Percentiles rank a stretch among this genome's conserved stretches.
Conservation (phyloP, 805 yeast genomes). For the Kazachstania africana region DNA sequence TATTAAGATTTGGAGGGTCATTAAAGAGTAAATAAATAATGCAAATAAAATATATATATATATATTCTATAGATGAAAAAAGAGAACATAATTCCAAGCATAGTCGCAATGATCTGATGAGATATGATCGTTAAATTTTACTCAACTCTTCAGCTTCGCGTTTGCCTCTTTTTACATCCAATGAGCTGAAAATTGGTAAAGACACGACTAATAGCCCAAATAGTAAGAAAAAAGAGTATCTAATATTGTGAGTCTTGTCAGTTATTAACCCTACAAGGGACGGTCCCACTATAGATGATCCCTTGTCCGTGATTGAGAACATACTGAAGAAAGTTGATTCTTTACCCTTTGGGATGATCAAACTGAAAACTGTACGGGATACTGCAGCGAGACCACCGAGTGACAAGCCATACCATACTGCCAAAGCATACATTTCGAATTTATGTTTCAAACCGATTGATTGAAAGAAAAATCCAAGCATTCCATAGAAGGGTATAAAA, state of each 20-base stretch:
- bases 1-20: slow-evolving; percentile 56
- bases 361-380: slow-evolving; percentile 54
- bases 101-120: no score
- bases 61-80: no score
- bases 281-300: slow-evolving; percentile 68
- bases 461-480: slow-evolving; percentile 48
- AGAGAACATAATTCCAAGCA: no score
- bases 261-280: slow-evolving; percentile 59
- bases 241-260: slow-evolving; percentile 60
- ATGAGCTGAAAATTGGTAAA: slow-evolving; percentile 40
- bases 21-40: slow-evolving; percentile 11
- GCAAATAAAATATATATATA: neutral
- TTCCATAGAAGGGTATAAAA: slow-evolving; percentile 60
- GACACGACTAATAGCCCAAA: slow-evolving; percentile 41
- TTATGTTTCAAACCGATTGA: slow-evolving; percentile 47
- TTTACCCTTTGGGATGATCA: slow-evolving; percentile 62
- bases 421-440: slow-evolving; percentile 58
- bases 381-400: slow-evolving; percentile 64
- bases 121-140: slow-evolving; percentile 4
- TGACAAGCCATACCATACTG: slow-evolving; percentile 66
- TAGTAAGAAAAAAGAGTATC: slow-evolving; percentile 60
- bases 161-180: slow-evolving; percentile 55
- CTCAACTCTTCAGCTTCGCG: slow-evolving; percentile 37
- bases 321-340: slow-evolving; percentile 69
- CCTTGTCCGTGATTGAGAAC: slow-evolving; percentile 70